Evolutionary conservation across 306 rosid species (phyloP).

Genomic region (Echinosophora koreensis): DNA sequence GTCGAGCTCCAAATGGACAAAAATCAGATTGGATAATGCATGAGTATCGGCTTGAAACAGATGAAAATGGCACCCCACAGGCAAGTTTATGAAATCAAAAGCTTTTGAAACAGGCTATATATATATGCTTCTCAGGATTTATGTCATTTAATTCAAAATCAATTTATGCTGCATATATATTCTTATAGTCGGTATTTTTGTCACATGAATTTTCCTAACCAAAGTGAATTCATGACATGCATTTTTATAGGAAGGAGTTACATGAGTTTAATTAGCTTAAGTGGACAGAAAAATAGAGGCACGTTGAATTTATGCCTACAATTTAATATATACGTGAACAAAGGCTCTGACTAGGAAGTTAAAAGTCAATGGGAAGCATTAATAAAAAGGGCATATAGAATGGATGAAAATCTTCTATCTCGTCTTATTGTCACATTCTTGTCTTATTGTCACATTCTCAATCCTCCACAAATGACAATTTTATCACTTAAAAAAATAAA

Average conservation of each 20-base stretch:
- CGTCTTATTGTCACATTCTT: too few relatives aligned
- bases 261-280: background rate
- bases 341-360: background rate
- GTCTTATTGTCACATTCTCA: too few relatives aligned
- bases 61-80: conserved; percentile 90
- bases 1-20: conserved; percentile 96
- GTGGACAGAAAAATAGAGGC: background rate
- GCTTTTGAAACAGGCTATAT: background rate
- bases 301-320: background rate
- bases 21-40: conserved; percentile 99
- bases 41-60: conserved; percentile 87
- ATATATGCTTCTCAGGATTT: background rate
- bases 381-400: background rate
- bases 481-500: too few relatives aligned
- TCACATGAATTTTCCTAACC: background rate
- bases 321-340: background rate
- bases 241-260: background rate
- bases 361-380: background rate
- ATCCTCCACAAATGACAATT: too few relatives aligned
- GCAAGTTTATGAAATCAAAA: conserved; percentile 51
- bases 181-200: background rate
- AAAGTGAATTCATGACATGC: background rate
- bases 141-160: background rate
- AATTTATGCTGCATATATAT: background rate
- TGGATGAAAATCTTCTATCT: too few relatives aligned